Percentiles rank a stretch among this genome's conserved stretches.
phyloP scores from a whole-genome alignment of 192 early-diverging fungal species.

The Kickxella alabastrina region DNA sequence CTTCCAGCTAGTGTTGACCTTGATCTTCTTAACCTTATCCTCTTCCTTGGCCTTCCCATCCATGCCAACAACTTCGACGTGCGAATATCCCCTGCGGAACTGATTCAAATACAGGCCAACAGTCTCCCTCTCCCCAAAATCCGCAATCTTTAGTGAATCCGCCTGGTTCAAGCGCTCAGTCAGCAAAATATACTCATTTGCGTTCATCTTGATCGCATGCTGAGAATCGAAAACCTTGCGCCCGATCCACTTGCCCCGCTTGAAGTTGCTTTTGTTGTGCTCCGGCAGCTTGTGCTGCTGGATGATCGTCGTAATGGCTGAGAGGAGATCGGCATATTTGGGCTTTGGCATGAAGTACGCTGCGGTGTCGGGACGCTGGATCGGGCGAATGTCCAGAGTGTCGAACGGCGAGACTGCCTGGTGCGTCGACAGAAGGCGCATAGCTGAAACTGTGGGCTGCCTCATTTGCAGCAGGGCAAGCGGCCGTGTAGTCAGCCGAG shows the following conservation, averaged over 20 bases:
- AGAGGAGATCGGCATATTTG: slow-evolving; percentile 70
- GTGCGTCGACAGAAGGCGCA: too few species aligned
- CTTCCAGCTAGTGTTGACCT: slow-evolving; percentile 18
- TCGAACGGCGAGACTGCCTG: slow-evolving; percentile 17
- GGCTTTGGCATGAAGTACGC: slow-evolving; percentile 90
- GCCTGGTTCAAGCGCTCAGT: slow-evolving; percentile 16
- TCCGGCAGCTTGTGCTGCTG: slow-evolving; percentile 12
- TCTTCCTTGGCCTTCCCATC: slow-evolving; percentile 19
- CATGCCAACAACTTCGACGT: slow-evolving; percentile 12
- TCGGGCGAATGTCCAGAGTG: slow-evolving; percentile 26
- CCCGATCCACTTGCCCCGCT: slow-evolving; percentile 11
- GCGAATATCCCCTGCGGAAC: slow-evolving; percentile 22
- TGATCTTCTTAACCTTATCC: slow-evolving; percentile 33
- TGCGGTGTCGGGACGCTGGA: slow-evolving; percentile 58
- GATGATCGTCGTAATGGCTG: slow-evolving; percentile 56
- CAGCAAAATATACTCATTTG: slow-evolving; percentile 23
- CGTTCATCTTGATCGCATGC: slow-evolving; percentile 19
- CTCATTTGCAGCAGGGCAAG: too few species aligned
- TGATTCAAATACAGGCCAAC: slow-evolving; percentile 22
- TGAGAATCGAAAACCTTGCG: slow-evolving; percentile 10
- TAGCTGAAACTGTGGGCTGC: background rate
- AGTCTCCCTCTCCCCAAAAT: slow-evolving; percentile 1
- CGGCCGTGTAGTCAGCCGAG: background rate
- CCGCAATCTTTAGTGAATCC: background rate
- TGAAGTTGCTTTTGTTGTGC: slow-evolving; percentile 3